A percentile compares a stretch with the other conserved stretches of the same genome.
Conservation (phyloP, 2,329 filamentous ascomycete species). For the Tolypocladium tropicale region DNA sequence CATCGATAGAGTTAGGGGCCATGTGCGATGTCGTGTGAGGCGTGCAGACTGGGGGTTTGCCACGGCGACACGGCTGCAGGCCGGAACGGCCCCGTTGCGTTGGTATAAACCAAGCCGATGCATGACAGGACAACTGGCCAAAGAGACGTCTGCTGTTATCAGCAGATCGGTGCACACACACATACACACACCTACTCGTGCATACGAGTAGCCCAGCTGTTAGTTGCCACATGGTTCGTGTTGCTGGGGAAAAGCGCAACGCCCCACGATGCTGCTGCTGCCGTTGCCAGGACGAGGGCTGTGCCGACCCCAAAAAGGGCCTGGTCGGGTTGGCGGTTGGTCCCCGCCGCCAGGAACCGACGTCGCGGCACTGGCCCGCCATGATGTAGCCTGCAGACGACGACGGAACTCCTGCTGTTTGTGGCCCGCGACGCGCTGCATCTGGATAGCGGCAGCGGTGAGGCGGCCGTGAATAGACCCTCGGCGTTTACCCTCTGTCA, state of each 20-base stretch:
- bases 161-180: neutral
- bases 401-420: neutral
- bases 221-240: neutral
- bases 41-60: neutral
- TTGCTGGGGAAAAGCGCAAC: neutral
- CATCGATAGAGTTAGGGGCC: neutral
- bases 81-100: neutral
- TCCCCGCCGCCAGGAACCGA: neutral
- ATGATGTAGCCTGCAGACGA: neutral
- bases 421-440: neutral
- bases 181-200: too few relatives aligned
- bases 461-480: neutral
- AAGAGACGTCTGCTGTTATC: neutral
- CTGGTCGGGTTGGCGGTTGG: neutral
- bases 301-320: neutral
- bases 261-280: neutral
- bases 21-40: neutral
- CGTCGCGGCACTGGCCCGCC: neutral
- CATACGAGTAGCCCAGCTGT: neutral
- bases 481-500: neutral
- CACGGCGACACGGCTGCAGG: neutral
- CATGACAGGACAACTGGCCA: neutral
- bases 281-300: neutral
- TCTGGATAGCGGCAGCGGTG: neutral
- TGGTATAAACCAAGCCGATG: neutral